A percentile compares a stretch with the other conserved stretches of the same genome.
phyloP scores from a whole-genome alignment of 768 basidiomycete species.

The Gloeostereum incarnatum region DNA sequence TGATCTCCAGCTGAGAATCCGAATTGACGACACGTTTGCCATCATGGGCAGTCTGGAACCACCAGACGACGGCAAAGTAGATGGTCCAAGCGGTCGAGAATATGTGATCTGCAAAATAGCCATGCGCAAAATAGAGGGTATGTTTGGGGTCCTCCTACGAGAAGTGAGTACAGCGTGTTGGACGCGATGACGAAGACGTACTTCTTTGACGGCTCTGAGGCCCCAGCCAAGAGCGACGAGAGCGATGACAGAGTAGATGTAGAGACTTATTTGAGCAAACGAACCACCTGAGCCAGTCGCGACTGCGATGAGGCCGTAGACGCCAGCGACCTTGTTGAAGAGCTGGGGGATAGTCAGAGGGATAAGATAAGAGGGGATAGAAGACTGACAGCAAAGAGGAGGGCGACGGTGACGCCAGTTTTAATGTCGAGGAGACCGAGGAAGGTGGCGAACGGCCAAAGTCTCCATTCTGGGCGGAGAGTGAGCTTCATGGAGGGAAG shows the following conservation, averaged over 20 bases:
- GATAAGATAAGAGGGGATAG: constrained; percentile 1
- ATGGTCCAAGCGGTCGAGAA: constrained; percentile 88
- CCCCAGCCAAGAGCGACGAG: constrained; percentile 83
- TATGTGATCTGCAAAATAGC: constrained; percentile 88
- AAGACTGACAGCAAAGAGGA: constrained; percentile 77
- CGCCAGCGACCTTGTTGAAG: constrained; percentile 95
- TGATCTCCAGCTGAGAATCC: constrained; percentile 79
- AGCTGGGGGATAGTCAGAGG: constrained; percentile 32
- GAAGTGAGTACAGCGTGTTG: constrained; percentile 5
- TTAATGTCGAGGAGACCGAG: constrained; percentile 88
- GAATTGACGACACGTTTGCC: constrained; percentile 77
- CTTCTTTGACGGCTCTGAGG: constrained; percentile 75
- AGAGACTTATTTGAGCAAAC: constrained; percentile 87
- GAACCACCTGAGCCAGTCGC: constrained; percentile 87
- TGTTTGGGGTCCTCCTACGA: constrained; percentile 83
- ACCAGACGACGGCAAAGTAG: constrained; percentile 88
- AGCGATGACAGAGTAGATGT: constrained; percentile 84
- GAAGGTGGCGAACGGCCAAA: constrained; percentile 78
- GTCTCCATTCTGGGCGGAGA: constrained; percentile 75
- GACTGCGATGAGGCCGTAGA: constrained; percentile 92
- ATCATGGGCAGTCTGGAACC: constrained; percentile 87
- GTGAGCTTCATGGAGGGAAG: constrained; percentile 59
- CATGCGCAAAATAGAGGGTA: constrained; percentile 82
- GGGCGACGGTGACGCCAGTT: constrained; percentile 80
- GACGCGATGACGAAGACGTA: constrained; percentile 27